phyloP scores from a whole-genome alignment of 768 basidiomycete species.

The Mycena haematopus region DNA sequence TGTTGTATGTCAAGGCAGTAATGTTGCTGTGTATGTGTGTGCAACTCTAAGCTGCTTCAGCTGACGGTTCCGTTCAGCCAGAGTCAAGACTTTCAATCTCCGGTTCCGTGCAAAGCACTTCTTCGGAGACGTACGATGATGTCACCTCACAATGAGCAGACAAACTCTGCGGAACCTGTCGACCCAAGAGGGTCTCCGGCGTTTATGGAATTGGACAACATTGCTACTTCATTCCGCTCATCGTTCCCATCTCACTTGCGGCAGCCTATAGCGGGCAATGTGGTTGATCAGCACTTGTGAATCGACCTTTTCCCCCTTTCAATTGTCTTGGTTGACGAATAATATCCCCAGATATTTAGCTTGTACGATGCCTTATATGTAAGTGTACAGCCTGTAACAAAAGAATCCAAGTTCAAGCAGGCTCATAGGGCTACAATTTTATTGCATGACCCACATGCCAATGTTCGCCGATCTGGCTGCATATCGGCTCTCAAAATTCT shows the following conservation, averaged over 20 bases:
- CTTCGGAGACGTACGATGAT: slow-evolving; percentile 60
- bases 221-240: slow-evolving; percentile 61
- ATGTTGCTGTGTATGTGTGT: slow-evolving; percentile 61
- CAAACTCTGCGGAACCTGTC: no score
- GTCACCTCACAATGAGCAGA: slow-evolving; percentile 44
- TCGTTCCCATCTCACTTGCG: slow-evolving; percentile 63
- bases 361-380: slow-evolving; percentile 52
- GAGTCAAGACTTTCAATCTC: slow-evolving; percentile 67
- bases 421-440: slow-evolving; percentile 65
- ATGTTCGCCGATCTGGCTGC: slow-evolving; percentile 61
- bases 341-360: slow-evolving; percentile 34
- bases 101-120: slow-evolving; percentile 68
- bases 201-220: slow-evolving; percentile 67
- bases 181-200: slow-evolving; percentile 55
- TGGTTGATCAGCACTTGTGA: slow-evolving; percentile 67
- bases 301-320: slow-evolving; percentile 33
- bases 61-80: slow-evolving; percentile 12
- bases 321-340: background rate
- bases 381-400: slow-evolving; percentile 26
- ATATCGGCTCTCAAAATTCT: slow-evolving; percentile 74
- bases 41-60: background rate
- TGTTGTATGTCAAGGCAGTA: slow-evolving; percentile 71
- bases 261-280: slow-evolving; percentile 60
- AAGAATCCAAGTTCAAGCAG: slow-evolving; percentile 11
- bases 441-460: slow-evolving; percentile 79